Base-by-base conservation (phyloP, 495 filamentous ascomycete species). In the Aspergillus nanangensis region DNA sequence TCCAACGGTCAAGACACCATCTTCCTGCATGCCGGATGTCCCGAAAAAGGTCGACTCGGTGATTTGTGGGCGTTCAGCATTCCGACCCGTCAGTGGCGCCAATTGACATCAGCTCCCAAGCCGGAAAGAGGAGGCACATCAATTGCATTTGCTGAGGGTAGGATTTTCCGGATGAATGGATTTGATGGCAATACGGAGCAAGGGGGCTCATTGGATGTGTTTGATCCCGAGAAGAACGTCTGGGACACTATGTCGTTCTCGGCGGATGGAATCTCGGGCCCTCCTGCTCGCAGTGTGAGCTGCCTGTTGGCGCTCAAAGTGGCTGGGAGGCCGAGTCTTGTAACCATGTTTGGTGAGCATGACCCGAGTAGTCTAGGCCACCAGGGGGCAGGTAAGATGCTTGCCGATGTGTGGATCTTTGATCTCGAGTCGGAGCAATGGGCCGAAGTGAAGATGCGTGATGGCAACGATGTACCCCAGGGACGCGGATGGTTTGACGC, bases 41-140 rank as follows among this genome's bases (percentile, higher is more conserved):
- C 77, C 2, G 66, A 75, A 2, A 74, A 68, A 5, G 78, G 72
- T 11, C 66, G 83, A 10, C 67, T 82, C 2, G 60, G 69, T 5
- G 87, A 91, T 61, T 57, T 89, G 1, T 91, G 87, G 87, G 74
- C 78, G 1, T 90, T 90, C 57, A 78, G 81, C 53, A 51, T 90
- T 10, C 66, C 62, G 24, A 67, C 63, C 21, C 57, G 71, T 27
- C 57, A 67, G 0, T 93, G 87, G 88, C 76, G 70, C 25, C 70
- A 80, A 37, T 71, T 83, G 23, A 71, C 83, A 0, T 52, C 75
- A n/a, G 83, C 83, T 0, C 84, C 84, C 0, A 79, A 74, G 11
- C 73, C 78, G 1, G 60, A 76, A 0, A 73, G 83, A 3, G 82
- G 81, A 8, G 87, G 84, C 0, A 66, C 85, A 0, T 75, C 78